Evolutionary conservation across 768 basidiomycete species (phyloP).

Genomic region (Leccinum subgranulosum): DNA sequence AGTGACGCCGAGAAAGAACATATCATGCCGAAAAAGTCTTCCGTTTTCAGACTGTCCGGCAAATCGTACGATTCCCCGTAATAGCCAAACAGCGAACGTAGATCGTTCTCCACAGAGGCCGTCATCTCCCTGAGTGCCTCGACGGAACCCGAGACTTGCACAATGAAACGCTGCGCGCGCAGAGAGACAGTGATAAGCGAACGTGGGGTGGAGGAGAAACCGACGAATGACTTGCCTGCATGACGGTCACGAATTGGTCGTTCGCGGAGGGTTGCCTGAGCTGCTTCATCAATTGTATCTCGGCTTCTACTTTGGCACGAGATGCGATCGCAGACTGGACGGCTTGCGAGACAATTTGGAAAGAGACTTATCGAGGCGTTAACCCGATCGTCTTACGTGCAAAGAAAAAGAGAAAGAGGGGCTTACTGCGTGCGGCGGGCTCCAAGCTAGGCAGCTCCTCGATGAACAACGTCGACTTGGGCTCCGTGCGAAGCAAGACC

Average conservation of each 20-base stretch:
- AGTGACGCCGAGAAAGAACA: conserved; percentile 72
- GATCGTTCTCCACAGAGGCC: conserved; percentile 52
- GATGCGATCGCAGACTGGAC: conserved; percentile 59
- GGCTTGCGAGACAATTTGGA: conserved; percentile 57
- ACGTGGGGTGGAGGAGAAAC: not conserved
- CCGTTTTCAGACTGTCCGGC: conserved; percentile 65
- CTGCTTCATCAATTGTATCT: conserved; percentile 46
- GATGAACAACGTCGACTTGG: conserved; percentile 64
- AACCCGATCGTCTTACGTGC: not conserved
- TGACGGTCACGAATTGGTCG: conserved; percentile 65
- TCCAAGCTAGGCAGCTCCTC: conserved; percentile 81
- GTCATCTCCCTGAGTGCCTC: conserved; percentile 66
- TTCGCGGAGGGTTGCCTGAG: conserved; percentile 30
- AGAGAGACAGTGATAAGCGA: not conserved
- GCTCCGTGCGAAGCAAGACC: conserved; percentile 65
- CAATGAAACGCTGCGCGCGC: conserved; percentile 24
- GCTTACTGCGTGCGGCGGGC: conserved; percentile 72
- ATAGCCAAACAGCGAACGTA: conserved; percentile 59
- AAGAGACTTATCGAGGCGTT: conserved; percentile 56
- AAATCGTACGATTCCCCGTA: conserved; percentile 75
- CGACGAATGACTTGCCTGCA: conserved; percentile 50
- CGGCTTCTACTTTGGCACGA: conserved; percentile 51
- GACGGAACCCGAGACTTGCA: conserved; percentile 47
- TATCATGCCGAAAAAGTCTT: conserved; percentile 78
- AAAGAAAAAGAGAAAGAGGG: fast-evolving